These are phyloP conservation scores for Fusarium paranaense DNA, from an alignment of 2,329 filamentous ascomycete species.

Conservation along the genomic window DNA sequence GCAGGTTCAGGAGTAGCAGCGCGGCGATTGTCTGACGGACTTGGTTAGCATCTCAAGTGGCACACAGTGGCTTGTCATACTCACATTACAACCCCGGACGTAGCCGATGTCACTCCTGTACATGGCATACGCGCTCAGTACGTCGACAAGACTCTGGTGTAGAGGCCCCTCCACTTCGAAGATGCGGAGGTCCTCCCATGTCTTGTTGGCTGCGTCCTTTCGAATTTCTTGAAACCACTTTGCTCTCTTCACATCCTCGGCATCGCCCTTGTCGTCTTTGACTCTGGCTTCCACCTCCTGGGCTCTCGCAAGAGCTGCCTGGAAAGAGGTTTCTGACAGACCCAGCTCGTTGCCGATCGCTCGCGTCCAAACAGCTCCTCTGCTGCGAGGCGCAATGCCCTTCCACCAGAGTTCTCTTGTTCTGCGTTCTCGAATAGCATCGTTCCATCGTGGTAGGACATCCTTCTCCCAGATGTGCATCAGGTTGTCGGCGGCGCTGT, in stretches of 20 bases:
- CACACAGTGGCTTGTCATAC: constrained; percentile 48
- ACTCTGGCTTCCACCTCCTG: constrained; percentile 70
- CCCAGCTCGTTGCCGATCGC: constrained; percentile 81
- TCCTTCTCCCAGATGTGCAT: constrained; percentile 80
- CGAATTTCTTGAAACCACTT: constrained; percentile 74
- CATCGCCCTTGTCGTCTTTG: constrained; percentile 60
- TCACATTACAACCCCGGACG: constrained; percentile 78
- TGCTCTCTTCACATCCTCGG: constrained; percentile 66
- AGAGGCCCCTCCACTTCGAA: constrained; percentile 76
- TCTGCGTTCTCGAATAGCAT: constrained; percentile 74
- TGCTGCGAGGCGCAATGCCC: constrained; percentile 77
- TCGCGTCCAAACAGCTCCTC: constrained; percentile 76
- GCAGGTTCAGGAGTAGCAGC: constrained; percentile 77
- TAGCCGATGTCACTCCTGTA: constrained; percentile 87
- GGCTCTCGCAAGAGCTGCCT: constrained; percentile 76
- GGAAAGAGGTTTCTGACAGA: constrained; percentile 74
- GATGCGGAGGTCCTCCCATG: constrained; percentile 79
- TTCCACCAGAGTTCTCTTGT: constrained; percentile 87
- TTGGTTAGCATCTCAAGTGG: constrained; percentile 31
- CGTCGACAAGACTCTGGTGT: constrained; percentile 75
- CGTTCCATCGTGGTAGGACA: constrained; percentile 80
- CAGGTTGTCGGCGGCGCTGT: constrained; percentile 65
- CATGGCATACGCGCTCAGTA: constrained; percentile 83
- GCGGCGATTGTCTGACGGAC: constrained; percentile 73
- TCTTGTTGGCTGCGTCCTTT: constrained; percentile 70